Conservation (phyloP, 345 rosid genomes). For the Kernera saxatilis region DNA sequence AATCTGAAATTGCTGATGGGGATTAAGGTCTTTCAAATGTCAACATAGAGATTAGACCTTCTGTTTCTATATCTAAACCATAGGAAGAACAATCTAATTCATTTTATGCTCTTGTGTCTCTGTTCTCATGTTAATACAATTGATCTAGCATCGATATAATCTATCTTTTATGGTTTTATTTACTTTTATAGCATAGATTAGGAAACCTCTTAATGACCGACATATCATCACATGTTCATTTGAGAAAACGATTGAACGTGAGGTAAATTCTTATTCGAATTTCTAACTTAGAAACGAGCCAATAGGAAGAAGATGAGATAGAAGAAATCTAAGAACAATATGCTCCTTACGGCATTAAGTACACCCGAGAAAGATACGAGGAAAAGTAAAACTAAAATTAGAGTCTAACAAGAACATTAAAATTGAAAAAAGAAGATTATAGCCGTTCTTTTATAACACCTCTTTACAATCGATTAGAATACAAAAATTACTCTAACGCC, state of each 20-base stretch:
- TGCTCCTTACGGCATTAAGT: neutral
- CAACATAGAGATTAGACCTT: neutral
- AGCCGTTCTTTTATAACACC: constrained; percentile 6
- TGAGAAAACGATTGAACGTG: neutral
- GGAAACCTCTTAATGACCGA: neutral
- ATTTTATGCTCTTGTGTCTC: neutral
- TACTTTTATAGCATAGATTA: neutral
- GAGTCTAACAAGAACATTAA: neutral
- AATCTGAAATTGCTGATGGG: neutral
- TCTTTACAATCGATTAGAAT: constrained; percentile 9
- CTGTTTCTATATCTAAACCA: neutral
- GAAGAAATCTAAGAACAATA: neutral
- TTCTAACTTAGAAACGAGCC: neutral
- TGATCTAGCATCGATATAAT: neutral
- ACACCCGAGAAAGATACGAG: neutral
- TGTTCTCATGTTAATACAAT: neutral
- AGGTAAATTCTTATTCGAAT: neutral
- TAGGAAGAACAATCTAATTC: too few relatives aligned
- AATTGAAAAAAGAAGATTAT: neutral
- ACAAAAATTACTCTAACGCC: constrained; percentile 22
- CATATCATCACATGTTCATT: neutral
- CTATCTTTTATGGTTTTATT: neutral
- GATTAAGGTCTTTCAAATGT: neutral
- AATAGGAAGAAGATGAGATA: neutral
- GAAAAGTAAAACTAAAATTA: neutral